phyloP scores from a whole-genome alignment of 2,329 filamentous ascomycete species.

The Ophiosphaerella korrae region DNA sequence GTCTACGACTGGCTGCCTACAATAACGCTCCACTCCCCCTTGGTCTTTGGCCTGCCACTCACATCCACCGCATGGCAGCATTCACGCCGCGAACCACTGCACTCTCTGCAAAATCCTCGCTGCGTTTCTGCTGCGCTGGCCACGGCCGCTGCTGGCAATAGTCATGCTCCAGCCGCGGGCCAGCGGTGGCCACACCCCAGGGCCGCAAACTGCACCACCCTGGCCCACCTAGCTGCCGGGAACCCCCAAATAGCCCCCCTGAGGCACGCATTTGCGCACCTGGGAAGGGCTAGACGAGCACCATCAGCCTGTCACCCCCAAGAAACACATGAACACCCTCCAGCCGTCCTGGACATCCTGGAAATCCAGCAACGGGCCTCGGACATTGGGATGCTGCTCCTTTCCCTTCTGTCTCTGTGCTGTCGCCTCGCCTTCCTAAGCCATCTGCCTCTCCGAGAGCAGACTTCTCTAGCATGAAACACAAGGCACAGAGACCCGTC shows the following conservation, averaged over 20 bases:
- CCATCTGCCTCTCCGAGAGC: slow-evolving; percentile 16
- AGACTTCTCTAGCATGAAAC: slow-evolving; percentile 23
- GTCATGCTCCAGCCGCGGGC: neutral
- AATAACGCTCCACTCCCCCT: no score
- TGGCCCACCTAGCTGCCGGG: slow-evolving; percentile 11
- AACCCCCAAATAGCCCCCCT: slow-evolving; percentile 18
- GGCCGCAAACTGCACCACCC: neutral
- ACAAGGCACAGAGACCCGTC: slow-evolving; percentile 17
- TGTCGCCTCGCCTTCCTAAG: slow-evolving; percentile 5
- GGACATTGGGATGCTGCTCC: neutral
- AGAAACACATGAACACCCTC: neutral
- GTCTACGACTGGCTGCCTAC: no score
- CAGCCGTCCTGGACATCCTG: neutral
- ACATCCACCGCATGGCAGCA: neutral
- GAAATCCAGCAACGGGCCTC: neutral
- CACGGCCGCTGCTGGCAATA: neutral
- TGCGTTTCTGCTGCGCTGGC: neutral
- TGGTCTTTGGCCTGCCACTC: neutral
- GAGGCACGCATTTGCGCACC: slow-evolving; percentile 19
- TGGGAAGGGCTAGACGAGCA: slow-evolving; percentile 22
- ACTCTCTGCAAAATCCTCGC: neutral
- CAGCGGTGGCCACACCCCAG: neutral
- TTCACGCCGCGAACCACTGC: slow-evolving; percentile 1
- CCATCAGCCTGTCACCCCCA: slow-evolving; percentile 1
- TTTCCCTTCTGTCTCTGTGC: neutral